Percentiles rank a stretch among this genome's conserved stretches.
Conservation (phyloP, 805 yeast species). For the Vanderwaltozyma yarrowii region DNA sequence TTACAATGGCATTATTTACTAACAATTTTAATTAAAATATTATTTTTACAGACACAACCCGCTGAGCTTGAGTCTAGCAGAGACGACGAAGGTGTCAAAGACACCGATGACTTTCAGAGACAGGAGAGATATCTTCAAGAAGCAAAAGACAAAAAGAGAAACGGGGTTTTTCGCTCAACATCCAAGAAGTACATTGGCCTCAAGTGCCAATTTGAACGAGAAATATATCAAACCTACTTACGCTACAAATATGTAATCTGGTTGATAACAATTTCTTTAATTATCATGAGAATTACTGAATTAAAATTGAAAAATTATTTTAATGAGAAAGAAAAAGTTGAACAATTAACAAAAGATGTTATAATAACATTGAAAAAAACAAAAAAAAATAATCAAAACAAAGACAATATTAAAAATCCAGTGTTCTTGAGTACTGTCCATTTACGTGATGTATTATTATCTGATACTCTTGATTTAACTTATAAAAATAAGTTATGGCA, state of each 20-base stretch:
- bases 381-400: slow-evolving; percentile 27
- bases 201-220: slow-evolving; percentile 45
- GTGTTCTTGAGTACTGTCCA: slow-evolving; percentile 60
- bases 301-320: slow-evolving; percentile 31
- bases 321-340: slow-evolving; percentile 33
- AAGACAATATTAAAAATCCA: slow-evolving; percentile 22
- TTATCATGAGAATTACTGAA: slow-evolving; percentile 22
- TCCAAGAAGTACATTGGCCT: slow-evolving; percentile 53
- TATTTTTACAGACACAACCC: slow-evolving; percentile 17
- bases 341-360: slow-evolving; percentile 38
- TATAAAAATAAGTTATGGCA: slow-evolving; percentile 47
- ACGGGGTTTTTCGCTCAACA: slow-evolving; percentile 62
- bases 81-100: slow-evolving; percentile 28
- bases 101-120: slow-evolving; percentile 32
- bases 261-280: slow-evolving; percentile 1
- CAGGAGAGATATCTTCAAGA: slow-evolving; percentile 31
- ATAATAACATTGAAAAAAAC: slow-evolving; percentile 41
- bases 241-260: slow-evolving; percentile 18
- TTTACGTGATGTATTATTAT: slow-evolving; percentile 53
- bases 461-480: slow-evolving; percentile 21
- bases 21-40: slow-evolving; percentile 8
- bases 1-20: too few species aligned
- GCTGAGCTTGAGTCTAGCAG: slow-evolving; percentile 11
- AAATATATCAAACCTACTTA: slow-evolving; percentile 33
- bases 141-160: slow-evolving; percentile 21